Base-by-base conservation (phyloP, 257 asterid genomes). In the Solanum rostratum region DNA sequence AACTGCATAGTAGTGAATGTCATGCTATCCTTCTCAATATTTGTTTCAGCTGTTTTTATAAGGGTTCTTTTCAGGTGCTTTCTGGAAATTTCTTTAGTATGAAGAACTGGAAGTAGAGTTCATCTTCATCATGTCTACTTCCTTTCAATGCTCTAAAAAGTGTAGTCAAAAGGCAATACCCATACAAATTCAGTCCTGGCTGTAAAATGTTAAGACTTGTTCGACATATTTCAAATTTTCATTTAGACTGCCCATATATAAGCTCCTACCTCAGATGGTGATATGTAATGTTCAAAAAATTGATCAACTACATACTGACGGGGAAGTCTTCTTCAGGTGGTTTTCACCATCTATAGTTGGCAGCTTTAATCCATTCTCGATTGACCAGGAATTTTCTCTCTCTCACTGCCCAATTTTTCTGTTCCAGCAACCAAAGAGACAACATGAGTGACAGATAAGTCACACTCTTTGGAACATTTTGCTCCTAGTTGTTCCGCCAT, bases 401-500 rank as follows among this genome's bases (percentile, higher is more conserved):
- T 70, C 24, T 84, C 82, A 87, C 80, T 1, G 97, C 97, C 94
- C 94, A 89, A 91, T 84, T 92, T 91, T 45, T 90, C 92, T 5
- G 97, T 92, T 74, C 97, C 95, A 5, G 90, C 85, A 55, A 90
- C 95, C 86, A 82, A 24, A 15, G 97, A 92, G 62, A 93, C 93
- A 22, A 92, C 95, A 5, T 94, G 98, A 5, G 97, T 94, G 29
- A 91, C 91, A 16, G 92, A 87, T n/a, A 89, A 74, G 41, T 92
- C 95, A 6, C 85, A 49, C 81, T 93, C 93, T 4, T 79, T 83
- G 43, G 89, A 43, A 83, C 97, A 93, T 2, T 84, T 90, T 7
- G 98, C 98, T 88, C 97, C 97, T 79, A 95, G 88, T 62, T 90
- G 88, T 85, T 90, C 92, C 0, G 92, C 93, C 90, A 91, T 89